Conservation (phyloP, 1,284 basidiomycete genomes). For the Malassezia psittaci region DNA sequence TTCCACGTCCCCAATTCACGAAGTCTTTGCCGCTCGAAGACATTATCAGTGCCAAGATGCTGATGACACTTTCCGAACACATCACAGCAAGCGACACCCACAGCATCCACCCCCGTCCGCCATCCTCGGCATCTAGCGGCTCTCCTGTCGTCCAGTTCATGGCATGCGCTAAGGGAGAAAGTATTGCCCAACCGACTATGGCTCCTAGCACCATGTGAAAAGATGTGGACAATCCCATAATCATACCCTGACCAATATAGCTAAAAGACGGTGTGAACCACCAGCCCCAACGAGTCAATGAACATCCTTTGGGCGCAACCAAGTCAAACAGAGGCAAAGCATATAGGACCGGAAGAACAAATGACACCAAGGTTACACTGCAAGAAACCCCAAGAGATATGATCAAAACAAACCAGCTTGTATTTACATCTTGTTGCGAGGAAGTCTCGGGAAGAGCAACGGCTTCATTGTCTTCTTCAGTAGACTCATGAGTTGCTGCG, state of each 20-base stretch:
- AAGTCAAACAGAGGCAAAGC: slow-evolving; percentile 79
- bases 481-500: background rate
- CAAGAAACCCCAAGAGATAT: background rate
- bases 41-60: slow-evolving; percentile 19
- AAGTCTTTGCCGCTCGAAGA: background rate
- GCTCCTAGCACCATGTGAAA: slow-evolving; percentile 89
- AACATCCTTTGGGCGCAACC: slow-evolving; percentile 52
- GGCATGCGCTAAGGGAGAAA: slow-evolving; percentile 74
- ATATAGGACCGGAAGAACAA: slow-evolving; percentile 77
- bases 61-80: slow-evolving; percentile 71
- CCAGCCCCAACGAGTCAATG: slow-evolving; percentile 85
- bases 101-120: slow-evolving; percentile 50
- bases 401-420: background rate
- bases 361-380: slow-evolving; percentile 54
- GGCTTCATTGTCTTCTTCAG: slow-evolving; percentile 1
- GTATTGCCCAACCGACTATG: slow-evolving; percentile 84
- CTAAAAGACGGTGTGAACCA: slow-evolving; percentile 84
- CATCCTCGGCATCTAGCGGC: slow-evolving; percentile 23
- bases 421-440: background rate
- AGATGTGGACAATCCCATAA: slow-evolving; percentile 93
- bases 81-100: slow-evolving; percentile 92
- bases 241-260: slow-evolving; percentile 60
- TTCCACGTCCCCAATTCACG: background rate
- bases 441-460: background rate
- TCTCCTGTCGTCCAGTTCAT: slow-evolving; percentile 20